These are phyloP conservation scores for Buxus sempervirens DNA, from an alignment of 164 flowering plant species.

Conservation along the genomic window DNA sequence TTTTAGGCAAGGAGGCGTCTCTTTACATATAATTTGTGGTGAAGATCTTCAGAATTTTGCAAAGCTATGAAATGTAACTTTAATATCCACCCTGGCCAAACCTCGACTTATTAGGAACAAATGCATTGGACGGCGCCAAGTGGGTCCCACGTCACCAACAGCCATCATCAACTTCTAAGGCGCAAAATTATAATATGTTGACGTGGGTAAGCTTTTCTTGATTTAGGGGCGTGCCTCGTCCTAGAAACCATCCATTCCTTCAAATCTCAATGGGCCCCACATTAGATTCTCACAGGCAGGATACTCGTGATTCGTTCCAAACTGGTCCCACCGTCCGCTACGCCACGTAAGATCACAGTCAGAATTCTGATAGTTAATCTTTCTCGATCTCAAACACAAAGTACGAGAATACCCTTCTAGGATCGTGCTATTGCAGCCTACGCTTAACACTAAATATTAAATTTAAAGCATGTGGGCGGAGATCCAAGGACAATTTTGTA, in stretches of 20 bases:
- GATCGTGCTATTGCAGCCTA: too few relatives aligned
- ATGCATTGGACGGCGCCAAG: constrained; percentile 3
- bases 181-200: background rate
- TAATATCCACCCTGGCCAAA: background rate
- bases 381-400: too few relatives aligned
- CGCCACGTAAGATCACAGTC: background rate
- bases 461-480: too few relatives aligned
- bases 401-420: background rate
- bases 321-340: background rate
- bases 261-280: background rate
- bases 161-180: background rate
- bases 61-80: background rate
- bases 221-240: background rate
- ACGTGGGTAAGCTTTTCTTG: background rate
- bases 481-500: too few relatives aligned
- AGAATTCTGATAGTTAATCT: background rate
- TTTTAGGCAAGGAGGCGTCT: too few relatives aligned
- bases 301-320: too few relatives aligned
- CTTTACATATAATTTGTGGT: too few relatives aligned
- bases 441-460: too few relatives aligned
- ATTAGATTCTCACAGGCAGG: background rate
- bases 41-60: too few relatives aligned
- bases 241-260: background rate
- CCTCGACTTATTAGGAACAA: background rate
- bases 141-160: constrained; percentile 3